Evolutionary conservation across 805 yeast species (phyloP), one percentile per base, ranked within the genome.

Genomic region (Yamadazyma endophytica): DNA sequence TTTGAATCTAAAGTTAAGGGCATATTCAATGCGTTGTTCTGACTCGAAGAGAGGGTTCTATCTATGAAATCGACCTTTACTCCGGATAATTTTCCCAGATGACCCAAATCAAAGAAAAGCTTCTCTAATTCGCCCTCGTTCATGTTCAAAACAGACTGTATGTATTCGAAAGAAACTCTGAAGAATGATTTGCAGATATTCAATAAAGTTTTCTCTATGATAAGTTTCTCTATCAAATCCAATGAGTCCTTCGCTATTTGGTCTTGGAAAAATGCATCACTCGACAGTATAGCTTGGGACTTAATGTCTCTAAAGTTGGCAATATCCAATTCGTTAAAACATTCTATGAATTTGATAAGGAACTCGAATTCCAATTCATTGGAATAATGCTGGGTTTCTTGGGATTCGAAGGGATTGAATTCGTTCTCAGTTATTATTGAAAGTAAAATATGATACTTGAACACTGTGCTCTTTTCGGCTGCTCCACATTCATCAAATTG

Each of bases 381-480:
- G 9, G 50, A 40, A 47, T 73, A 77, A 5, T 78, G 73, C 44
- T 69, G 70, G 1, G 84, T 78, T 51, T 82, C 90, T 46, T 77
- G 83, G 0, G 85, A 74, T 40, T 79, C 82, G 44, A 82, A 81
- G 2, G 86, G 85, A 45, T 79, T 77, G 32, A 82, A 73, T 39
- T 75, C 79, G 26, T 70, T 76, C 33, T 78, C 79, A n/a, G 77
- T 66, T 26, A 85, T 58, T 29, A 82, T 56, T 4, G 82, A 73
- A 16, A 80, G 71, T 13, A 85, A 47, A 2, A 80, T 75, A 34
- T 79, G 67, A 52, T 77, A 79, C 40, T 75, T 74, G 40, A 86
- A 61, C 4, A 80, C 73, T 22, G 62, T 61, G 9, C 75, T 61
- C 42, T 87, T 73, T 30, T 70, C 47, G 17, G 52, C 39, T 29